Evolutionary conservation across 2,329 filamentous ascomycete genomes (phyloP), one percentile per base, ranked within the genome.

Genomic region (Clonostachys rosea): DNA sequence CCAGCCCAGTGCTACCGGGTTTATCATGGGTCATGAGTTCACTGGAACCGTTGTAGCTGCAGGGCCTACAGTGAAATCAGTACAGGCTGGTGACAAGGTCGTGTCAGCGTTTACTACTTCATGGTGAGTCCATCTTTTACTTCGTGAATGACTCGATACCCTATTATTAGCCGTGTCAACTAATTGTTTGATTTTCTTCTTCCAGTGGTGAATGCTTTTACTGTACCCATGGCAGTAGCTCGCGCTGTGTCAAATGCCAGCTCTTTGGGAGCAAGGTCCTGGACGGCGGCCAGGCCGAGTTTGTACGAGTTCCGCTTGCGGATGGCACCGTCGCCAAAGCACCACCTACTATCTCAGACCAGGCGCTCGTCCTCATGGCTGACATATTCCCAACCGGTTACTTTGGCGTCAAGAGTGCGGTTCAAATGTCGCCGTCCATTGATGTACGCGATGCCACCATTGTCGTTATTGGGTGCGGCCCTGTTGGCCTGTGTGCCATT

Each of bases 371-470:
- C 7, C 76, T 96, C 24, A 95, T 96, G 91, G 90, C 89, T 14
- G 91, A 96, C 61, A 95, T 96, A 57, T 95, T 94, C 66, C 91
- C 91, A 2, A 89, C 85, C 0, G 88, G 91, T 8, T 95, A 83
- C 68, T 95, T 91, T 56, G 91, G 89, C 7, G 88, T 88, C 5
- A 76, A 78, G 48, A 94, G 90, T 59, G 91, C 84, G 7, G 86
- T 95, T 63, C 3, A 30, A 30, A 69, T 84, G 59, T 74, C 86
- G 36, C 54, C 58, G 17, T 54, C 51, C n/a, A 50, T 60, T 6
- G 52, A 62, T 20, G 50, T 67, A n/a, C 58, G 63, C n/a, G 56
- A 70, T 13, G 80, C 83, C 50, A 88, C 85, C 0, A 83, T 90
- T 0, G 87, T 95, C 2, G 71, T 95, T 17, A 80, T 96, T 49